Base-by-base conservation (phyloP, 176 grass and related monocot genomes). In the Avena insularis region DNA sequence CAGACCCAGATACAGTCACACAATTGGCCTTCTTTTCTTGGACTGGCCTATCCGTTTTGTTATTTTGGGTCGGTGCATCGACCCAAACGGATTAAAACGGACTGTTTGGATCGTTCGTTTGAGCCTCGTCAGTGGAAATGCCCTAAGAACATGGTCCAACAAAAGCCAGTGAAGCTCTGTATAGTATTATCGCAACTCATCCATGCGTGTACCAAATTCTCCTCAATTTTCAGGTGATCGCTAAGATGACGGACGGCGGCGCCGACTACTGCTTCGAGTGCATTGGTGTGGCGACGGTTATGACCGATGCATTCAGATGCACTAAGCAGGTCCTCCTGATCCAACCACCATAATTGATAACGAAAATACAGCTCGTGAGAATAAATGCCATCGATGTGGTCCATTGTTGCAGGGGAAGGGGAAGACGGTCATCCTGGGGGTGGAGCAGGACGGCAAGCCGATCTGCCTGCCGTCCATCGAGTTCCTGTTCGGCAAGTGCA, bases 221-320 rank as follows among this genome's bases (percentile, higher is more conserved):
- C 12, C 53, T 80, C 2, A 31, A 80, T 9, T 67, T 67, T 17
- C 60, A 97, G 95, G 87, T 89, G 20, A 95, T 97, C 19, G 40
- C 47, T 4, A 84, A 91, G 88, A 83, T 94, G 84, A 92, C 92
- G 0, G 85, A 75, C 9, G 87, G 93, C 17, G 92, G 95, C 7
- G 95, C 82, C 1, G 90, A 94, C 36, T 94, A 86, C 79, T 78
- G 86, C 86, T 92, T 97, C 16, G 95, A 97, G 95, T 97, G 95
- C 71, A 90, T 92, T 1, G 95, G 95, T 2, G 87, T 91, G 4
- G 79, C 95, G 85, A 91, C 90, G 89, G 76, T 33, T 2, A 33
- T 33, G 31, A 2, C 77, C 7, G 89, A 93, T 1, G 95, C 95
- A 4, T 91, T 97, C 79, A 80, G 79, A 77, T 85, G 92, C 83